A percentile compares a stretch with the other conserved stretches of the same genome.
phyloP scores from a whole-genome alignment of 352 stramenopile genomes.

The Stramenopiles sp. region DNA sequence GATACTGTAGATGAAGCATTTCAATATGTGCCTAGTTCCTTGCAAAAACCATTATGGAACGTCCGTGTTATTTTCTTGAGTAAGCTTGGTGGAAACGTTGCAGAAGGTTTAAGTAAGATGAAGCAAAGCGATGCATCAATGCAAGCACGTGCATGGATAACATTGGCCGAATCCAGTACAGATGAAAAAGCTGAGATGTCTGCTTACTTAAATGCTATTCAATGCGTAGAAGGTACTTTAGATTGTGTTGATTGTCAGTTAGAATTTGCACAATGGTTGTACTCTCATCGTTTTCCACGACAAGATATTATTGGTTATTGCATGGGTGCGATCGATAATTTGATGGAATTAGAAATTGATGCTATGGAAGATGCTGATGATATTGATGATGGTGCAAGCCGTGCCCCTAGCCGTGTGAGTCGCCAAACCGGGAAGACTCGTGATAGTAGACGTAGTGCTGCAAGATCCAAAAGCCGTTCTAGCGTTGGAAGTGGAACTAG shows the following conservation, averaged over 20 bases:
- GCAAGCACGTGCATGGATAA: slow-evolving; percentile 20
- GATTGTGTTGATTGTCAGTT: slow-evolving; percentile 37
- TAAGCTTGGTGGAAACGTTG: slow-evolving; percentile 28
- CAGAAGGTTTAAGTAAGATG: slow-evolving; percentile 31
- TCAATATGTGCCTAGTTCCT: slow-evolving; percentile 10
- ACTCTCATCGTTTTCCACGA: slow-evolving; percentile 35
- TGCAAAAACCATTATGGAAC: slow-evolving; percentile 27
- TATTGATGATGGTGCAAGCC: neutral
- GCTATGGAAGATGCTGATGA: slow-evolving; percentile 5
- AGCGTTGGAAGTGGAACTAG: neutral
- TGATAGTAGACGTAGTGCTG: neutral
- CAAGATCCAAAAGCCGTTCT: neutral
- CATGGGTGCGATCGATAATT: slow-evolving; percentile 28
- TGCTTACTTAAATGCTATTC: slow-evolving; percentile 30
- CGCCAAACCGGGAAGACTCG: neutral
- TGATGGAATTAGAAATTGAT: slow-evolving; percentile 24
- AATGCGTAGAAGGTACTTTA: slow-evolving; percentile 30
- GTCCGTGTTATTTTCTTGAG: slow-evolving; percentile 29
- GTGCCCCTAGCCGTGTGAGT: neutral
- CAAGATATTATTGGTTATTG: slow-evolving; percentile 36
- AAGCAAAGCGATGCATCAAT: slow-evolving; percentile 18
- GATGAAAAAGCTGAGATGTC: slow-evolving; percentile 22
- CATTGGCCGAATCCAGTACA: slow-evolving; percentile 19
- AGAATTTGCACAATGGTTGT: slow-evolving; percentile 58
- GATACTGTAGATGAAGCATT: slow-evolving; percentile 25